phyloP scores from a whole-genome alignment of 2,329 filamentous ascomycete species.

The Penicillium polonicum region DNA sequence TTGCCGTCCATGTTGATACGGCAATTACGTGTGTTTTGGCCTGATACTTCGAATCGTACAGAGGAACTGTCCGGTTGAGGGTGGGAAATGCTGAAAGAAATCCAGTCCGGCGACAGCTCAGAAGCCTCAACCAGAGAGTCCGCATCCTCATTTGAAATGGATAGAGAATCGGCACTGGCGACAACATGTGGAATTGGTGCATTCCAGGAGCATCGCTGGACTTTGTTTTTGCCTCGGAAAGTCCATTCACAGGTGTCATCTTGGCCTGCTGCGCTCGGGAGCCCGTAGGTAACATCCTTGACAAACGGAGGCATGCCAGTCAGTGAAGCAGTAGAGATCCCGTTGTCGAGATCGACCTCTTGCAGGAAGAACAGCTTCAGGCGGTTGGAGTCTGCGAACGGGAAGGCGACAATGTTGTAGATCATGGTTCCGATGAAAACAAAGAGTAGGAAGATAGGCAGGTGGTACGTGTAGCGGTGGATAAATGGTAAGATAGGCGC shows the following conservation, averaged over 20 bases:
- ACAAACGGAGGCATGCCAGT: conserved; percentile 68
- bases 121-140: conserved; percentile 14
- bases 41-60: conserved; percentile 66
- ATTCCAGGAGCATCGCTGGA: conserved; percentile 65
- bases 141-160: neutral
- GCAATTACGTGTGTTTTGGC: conserved; percentile 75
- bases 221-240: conserved; percentile 26
- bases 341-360: conserved; percentile 70
- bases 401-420: conserved; percentile 85
- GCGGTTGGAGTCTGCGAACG: conserved; percentile 75
- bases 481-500: conserved; percentile 79
- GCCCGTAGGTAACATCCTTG: conserved; percentile 61
- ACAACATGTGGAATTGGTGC: conserved; percentile 67
- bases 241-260: conserved; percentile 52
- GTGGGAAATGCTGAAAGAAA: conserved; percentile 63
- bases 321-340: conserved; percentile 67
- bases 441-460: conserved; percentile 73
- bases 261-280: conserved; percentile 70
- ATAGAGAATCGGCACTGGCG: conserved; percentile 31
- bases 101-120: conserved; percentile 56
- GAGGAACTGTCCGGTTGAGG: conserved; percentile 39
- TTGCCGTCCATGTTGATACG: conserved; percentile 67
- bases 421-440: conserved; percentile 73
- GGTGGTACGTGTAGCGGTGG: conserved; percentile 78
- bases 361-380: conserved; percentile 90